Conservation (phyloP, 1,139 yeast genomes). For the Diutina rugosa region DNA sequence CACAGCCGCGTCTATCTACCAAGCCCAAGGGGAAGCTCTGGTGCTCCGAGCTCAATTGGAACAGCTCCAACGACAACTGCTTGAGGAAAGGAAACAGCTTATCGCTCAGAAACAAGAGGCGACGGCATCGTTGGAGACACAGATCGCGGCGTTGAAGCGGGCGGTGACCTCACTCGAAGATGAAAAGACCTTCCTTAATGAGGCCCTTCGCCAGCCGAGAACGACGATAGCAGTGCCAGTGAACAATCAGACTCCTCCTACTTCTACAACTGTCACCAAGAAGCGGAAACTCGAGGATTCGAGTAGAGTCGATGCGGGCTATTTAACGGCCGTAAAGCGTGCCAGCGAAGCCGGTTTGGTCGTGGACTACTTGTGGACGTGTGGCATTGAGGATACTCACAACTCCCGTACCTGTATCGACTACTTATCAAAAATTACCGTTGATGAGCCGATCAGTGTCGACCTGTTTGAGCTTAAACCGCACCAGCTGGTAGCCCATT, state of each 20-base stretch:
- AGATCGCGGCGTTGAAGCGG: slow-evolving; percentile 26
- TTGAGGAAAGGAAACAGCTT: slow-evolving; percentile 29
- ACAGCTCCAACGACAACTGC: slow-evolving; percentile 31
- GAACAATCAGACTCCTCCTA: not conserved
- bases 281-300: not conserved
- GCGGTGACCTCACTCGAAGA: slow-evolving; percentile 49
- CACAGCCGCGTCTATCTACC: slow-evolving; percentile 15
- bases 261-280: not conserved
- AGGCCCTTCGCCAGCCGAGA: slow-evolving; percentile 19
- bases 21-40: slow-evolving; percentile 68
- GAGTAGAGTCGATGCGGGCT: not conserved
- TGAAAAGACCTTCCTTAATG: slow-evolving; percentile 52
- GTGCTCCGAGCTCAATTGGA: slow-evolving; percentile 55
- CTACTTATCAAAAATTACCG: slow-evolving; percentile 33
- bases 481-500: slow-evolving; percentile 19
- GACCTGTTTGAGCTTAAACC: slow-evolving; percentile 15
- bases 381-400: slow-evolving; percentile 31
- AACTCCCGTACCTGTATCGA: slow-evolving; percentile 33
- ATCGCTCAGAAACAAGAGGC: slow-evolving; percentile 18
- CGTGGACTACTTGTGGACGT: slow-evolving; percentile 23
- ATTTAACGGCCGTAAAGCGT: not conserved
- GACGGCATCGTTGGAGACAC: slow-evolving; percentile 24
- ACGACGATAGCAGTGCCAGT: not conserved
- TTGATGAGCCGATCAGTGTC: slow-evolving; percentile 13
- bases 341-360: slow-evolving; percentile 20